Base-by-base conservation (phyloP, 2,329 filamentous ascomycete species). In the Talaromyces pinophilus region DNA sequence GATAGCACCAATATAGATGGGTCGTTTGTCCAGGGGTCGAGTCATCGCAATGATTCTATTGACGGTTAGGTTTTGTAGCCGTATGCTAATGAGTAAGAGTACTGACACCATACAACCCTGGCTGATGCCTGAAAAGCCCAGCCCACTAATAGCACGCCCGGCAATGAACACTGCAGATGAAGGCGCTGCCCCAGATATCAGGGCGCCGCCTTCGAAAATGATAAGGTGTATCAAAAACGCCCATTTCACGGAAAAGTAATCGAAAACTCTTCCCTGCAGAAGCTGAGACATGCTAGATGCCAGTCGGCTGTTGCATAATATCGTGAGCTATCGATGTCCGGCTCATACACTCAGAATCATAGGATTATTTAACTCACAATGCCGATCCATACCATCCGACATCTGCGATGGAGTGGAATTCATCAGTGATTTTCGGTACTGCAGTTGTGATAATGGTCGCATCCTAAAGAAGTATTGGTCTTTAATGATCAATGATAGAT, bases 391-490 rank as follows among this genome's bases (percentile, higher is more conserved):
- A 84, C 82, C 82, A 60, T 42, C 57, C 33, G 11, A 60, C 57
- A 30, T 60, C 35, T 42, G 19, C n/a, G 57, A 60, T 25, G 5
- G 80, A 79, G 44, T 82, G 72, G 70, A 84, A 84, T 40, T 82
- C 72, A 67, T 82, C 76, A 0, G 82, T 82, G 62, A 84, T 83
- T 17, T 72, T 74, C 10, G 82, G 82, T 33, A 83, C 81, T 2
- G 82, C 82, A 2, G 79, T 82, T 6, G 79, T 76, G 40, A 84
- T 78, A 63, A 81, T 81, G 0, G 79, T 80, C 25, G 25, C 15
- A 52, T 52, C 48, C 48, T 30, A 52, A 52, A n/a, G 5, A 52
- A 10, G 5, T n/a, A 6, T 52, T 7, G 30, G 25, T 1, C 48
- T 50, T 13, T 30, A 28, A 30, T 17, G 7, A 52, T 30, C 25